Conservation (phyloP, 371 early-diverging fungal species). For the Parasitella parasitica region DNA sequence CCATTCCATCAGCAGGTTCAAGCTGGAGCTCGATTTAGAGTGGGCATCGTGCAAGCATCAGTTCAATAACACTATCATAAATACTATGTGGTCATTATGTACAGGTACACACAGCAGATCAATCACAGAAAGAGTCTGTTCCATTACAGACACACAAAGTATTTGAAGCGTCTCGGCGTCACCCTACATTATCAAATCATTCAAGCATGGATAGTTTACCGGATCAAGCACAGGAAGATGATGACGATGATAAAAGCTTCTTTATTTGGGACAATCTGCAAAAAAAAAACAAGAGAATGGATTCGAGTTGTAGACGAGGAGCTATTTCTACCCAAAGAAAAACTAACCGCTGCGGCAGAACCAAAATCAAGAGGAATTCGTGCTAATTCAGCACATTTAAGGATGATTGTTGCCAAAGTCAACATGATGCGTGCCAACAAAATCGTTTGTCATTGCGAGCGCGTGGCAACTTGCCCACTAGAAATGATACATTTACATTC, state of each 20-base stretch:
- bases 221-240: not conserved
- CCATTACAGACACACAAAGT: slow-evolving; percentile 21
- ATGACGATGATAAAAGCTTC: slow-evolving; percentile 28
- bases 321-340: slow-evolving; percentile 1
- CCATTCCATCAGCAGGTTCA: not conserved
- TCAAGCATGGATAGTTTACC: not conserved
- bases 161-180: slow-evolving; percentile 14
- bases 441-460: slow-evolving; percentile 53
- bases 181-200: slow-evolving; percentile 4
- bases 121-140: slow-evolving; percentile 9
- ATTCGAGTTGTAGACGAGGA: slow-evolving; percentile 11
- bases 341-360: not conserved
- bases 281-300: slow-evolving; percentile 7
- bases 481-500: slow-evolving; percentile 29
- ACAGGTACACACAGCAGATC: slow-evolving; percentile 7
- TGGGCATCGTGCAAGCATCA: not conserved
- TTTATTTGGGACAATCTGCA: slow-evolving; percentile 29
- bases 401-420: slow-evolving; percentile 59
- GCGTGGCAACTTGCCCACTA: slow-evolving; percentile 46
- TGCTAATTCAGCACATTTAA: slow-evolving; percentile 52
- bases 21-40: not conserved
- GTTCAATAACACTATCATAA: slow-evolving; percentile 28
- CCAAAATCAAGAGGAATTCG: slow-evolving; percentile 37
- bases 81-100: slow-evolving; percentile 41
- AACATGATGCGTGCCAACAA: slow-evolving; percentile 61